A percentile compares a stretch with the other conserved stretches of the same genome.
These are phyloP conservation scores for Cryoendolithus antarcticus DNA, from an alignment of 2,329 filamentous ascomycete species.

Conservation along the genomic window DNA sequence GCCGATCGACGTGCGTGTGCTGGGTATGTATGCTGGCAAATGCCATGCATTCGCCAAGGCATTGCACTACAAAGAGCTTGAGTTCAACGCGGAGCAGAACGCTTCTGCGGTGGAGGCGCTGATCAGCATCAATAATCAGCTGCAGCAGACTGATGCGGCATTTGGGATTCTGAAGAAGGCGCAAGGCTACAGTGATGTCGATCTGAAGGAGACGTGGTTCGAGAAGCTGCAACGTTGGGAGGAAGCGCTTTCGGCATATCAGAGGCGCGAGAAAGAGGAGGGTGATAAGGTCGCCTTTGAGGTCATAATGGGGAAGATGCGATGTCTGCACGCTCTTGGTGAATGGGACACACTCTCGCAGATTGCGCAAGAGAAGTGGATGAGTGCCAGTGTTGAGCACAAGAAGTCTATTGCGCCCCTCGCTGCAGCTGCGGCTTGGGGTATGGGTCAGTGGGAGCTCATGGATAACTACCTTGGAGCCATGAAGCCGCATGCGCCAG, in stretches of 20 bases:
- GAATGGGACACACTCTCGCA: slow-evolving; percentile 92
- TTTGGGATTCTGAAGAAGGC: slow-evolving; percentile 96
- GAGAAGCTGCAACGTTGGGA: slow-evolving; percentile 98
- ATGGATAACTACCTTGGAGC: slow-evolving; percentile 96
- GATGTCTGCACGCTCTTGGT: slow-evolving; percentile 88
- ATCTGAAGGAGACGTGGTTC: slow-evolving; percentile 96
- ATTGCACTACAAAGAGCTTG: slow-evolving; percentile 95
- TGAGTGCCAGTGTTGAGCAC: slow-evolving; percentile 63
- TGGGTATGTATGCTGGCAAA: slow-evolving; percentile 88
- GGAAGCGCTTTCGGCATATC: slow-evolving; percentile 84
- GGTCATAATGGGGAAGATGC: slow-evolving; percentile 99
- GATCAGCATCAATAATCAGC: slow-evolving; percentile 98
- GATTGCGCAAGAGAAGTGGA: slow-evolving; percentile 86
- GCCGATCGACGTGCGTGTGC: slow-evolving; percentile 88
- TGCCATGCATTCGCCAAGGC: slow-evolving; percentile 98
- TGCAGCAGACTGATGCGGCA: slow-evolving; percentile 96
- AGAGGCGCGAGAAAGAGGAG: slow-evolving; percentile 66
- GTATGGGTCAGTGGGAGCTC: slow-evolving; percentile 87
- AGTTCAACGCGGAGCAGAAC: slow-evolving; percentile 96
- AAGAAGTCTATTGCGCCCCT: slow-evolving; percentile 84
- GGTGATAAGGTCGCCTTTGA: slow-evolving; percentile 57
- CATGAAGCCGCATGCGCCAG: slow-evolving; percentile 87
- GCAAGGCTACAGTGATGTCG: slow-evolving; percentile 90
- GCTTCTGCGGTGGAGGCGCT: slow-evolving; percentile 89
- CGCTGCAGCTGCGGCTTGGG: slow-evolving; percentile 93